phyloP scores from a whole-genome alignment of 495 filamentous ascomycete species.

The Penicillium manginii region DNA sequence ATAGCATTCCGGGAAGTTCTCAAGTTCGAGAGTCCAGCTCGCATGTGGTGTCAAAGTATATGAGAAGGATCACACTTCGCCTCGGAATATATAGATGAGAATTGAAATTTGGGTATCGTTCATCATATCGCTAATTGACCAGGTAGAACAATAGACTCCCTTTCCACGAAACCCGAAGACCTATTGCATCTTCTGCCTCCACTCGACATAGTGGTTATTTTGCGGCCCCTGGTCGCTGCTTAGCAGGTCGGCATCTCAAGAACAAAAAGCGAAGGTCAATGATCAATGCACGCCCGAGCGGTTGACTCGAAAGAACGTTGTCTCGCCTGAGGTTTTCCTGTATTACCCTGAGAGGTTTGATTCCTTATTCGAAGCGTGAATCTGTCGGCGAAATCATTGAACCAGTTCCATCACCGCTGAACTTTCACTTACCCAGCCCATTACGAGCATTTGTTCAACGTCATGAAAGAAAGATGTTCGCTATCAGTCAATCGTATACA shows the following conservation, averaged over 20 bases:
- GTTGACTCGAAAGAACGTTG: background rate
- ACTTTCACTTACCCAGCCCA: background rate
- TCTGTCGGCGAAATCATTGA: no score
- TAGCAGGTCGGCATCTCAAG: conserved; percentile 9
- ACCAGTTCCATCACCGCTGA: background rate
- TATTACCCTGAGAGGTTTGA: no score
- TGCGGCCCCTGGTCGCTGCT: conserved; percentile 6
- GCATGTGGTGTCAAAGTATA: no score
- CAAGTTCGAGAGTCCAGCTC: no score
- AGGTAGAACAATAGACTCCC: background rate
- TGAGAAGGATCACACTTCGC: no score
- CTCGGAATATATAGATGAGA: no score
- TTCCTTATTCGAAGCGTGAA: no score
- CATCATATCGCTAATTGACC: conserved; percentile 1
- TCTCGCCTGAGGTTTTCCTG: background rate
- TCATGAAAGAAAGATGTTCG: background rate
- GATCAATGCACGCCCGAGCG: background rate
- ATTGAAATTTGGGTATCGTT: no score
- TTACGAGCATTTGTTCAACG: background rate
- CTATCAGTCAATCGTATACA: background rate
- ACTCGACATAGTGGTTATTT: conserved; percentile 17
- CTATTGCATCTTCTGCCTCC: conserved; percentile 17
- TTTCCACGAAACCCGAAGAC: conserved; percentile 7
- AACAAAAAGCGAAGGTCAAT: background rate
- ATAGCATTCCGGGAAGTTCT: background rate